phyloP scores from a whole-genome alignment of 148 eudicot species.

The Rhododendron vialii region DNA sequence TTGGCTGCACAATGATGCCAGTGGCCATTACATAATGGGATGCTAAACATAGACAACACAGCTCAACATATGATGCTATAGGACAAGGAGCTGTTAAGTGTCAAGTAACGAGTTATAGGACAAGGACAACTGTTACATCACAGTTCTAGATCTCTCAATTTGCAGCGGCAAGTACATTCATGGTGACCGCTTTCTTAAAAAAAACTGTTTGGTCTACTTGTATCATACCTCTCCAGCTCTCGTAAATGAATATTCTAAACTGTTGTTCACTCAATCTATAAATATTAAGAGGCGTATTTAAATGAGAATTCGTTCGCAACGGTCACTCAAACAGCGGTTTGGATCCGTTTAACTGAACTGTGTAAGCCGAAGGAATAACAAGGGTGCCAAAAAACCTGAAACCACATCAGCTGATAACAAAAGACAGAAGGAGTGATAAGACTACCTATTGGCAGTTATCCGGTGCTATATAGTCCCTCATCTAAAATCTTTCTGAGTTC shows the following conservation, averaged over 20 bases:
- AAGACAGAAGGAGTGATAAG: background rate
- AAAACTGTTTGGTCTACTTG: background rate
- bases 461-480: background rate
- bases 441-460: background rate
- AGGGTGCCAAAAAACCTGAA: background rate
- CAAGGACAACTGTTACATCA: background rate
- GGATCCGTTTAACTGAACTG: background rate
- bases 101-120: no score
- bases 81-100: background rate
- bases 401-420: constrained; percentile 1
- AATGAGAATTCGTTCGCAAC: background rate
- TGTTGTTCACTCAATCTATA: background rate
- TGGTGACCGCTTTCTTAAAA: background rate
- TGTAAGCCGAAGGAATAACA: background rate
- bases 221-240: background rate
- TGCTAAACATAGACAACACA: background rate
- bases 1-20: background rate
- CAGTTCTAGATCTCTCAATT: background rate
- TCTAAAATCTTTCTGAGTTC: background rate
- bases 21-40: background rate
- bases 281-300: background rate
- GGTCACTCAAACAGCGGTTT: background rate
- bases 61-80: background rate
- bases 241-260: background rate
- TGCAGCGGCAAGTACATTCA: background rate